Evolutionary conservation across 169 alveolate genomes (phyloP).

Genomic region (Eimeria tenella): DNA sequence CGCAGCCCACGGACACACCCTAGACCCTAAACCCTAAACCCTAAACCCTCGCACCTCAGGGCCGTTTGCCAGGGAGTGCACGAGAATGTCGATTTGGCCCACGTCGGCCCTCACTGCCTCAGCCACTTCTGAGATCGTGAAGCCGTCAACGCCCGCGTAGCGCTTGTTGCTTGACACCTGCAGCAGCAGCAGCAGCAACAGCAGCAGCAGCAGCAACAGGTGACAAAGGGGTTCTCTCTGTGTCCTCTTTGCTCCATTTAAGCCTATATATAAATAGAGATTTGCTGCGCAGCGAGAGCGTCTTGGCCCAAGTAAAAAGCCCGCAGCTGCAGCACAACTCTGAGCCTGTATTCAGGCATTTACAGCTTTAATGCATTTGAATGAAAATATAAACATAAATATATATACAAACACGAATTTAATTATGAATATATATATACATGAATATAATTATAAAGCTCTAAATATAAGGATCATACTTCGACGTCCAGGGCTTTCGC

Average conservation of each 20-base stretch:
- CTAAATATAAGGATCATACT: not conserved
- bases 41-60: conserved; percentile 82
- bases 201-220: not conserved
- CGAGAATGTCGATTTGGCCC: conserved; percentile 86
- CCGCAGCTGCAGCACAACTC: not conserved
- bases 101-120: conserved; percentile 77
- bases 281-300: no score
- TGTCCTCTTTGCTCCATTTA: no score
- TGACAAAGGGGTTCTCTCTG: not conserved
- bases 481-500: no score
- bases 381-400: not conserved
- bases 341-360: not conserved
- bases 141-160: conserved; percentile 83
- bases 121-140: conserved; percentile 85
- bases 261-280: not conserved
- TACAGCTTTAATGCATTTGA: not conserved
- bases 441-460: not conserved
- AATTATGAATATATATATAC: not conserved
- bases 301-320: not conserved
- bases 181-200: conserved; percentile 39
- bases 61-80: conserved; percentile 89
- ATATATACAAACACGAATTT: not conserved
- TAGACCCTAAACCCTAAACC: conserved; percentile 20
- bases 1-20: not conserved
- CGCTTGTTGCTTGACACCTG: conserved; percentile 85